phyloP scores from a whole-genome alignment of 2,329 filamentous ascomycete genomes.

The Didymella segeticola region DNA sequence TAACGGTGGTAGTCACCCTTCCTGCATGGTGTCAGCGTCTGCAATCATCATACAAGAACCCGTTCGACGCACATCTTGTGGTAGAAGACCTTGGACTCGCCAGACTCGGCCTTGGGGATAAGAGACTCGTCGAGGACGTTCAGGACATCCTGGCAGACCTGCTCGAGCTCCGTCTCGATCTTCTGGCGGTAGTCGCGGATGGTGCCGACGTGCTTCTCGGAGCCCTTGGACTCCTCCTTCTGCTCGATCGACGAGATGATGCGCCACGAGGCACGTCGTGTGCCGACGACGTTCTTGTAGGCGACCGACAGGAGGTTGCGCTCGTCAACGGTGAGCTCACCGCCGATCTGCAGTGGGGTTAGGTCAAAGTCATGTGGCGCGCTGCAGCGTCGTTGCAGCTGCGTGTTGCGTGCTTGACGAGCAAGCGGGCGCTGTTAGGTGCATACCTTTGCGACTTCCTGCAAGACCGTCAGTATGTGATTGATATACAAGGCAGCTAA shows the following conservation, averaged over 20 bases:
- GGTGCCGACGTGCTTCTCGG: slow-evolving; percentile 89
- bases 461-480: slow-evolving; percentile 47
- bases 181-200: slow-evolving; percentile 98
- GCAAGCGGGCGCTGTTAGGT: slow-evolving; percentile 30
- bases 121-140: slow-evolving; percentile 91
- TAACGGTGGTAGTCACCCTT: slow-evolving; percentile 98
- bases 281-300: slow-evolving; percentile 99
- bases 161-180: slow-evolving; percentile 96
- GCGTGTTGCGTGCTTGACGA: slow-evolving; percentile 30
- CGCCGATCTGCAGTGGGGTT: slow-evolving; percentile 62
- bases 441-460: slow-evolving; percentile 92
- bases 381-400: slow-evolving; percentile 21
- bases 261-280: slow-evolving; percentile 97
- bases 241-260: slow-evolving; percentile 99
- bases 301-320: slow-evolving; percentile 95
- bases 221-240: slow-evolving; percentile 99
- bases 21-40: slow-evolving; percentile 60
- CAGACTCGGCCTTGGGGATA: slow-evolving; percentile 93
- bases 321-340: slow-evolving; percentile 73
- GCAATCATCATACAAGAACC: slow-evolving; percentile 7
- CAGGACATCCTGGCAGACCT: slow-evolving; percentile 97
- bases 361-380: slow-evolving; percentile 20
- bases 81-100: slow-evolving; percentile 99
- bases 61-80: slow-evolving; percentile 88
- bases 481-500: neutral